Base-by-base conservation (phyloP, 139 green algal species). In the Parachlorella kessleri region DNA sequence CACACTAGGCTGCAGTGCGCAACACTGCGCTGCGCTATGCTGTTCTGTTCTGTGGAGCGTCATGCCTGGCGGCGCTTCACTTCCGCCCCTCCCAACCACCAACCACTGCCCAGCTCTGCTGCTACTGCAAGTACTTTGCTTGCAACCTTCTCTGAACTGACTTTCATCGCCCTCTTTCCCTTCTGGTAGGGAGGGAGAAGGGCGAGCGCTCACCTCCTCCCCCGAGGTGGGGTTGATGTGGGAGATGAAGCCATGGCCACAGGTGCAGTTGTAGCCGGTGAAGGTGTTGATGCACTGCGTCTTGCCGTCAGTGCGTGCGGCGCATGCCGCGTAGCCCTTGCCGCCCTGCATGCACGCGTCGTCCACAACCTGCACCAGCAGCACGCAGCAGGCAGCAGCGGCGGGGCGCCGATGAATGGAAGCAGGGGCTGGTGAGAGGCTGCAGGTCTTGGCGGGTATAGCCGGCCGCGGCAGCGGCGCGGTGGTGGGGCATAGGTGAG, bases 211-310 rank as follows among this genome's bases (percentile, higher is more conserved):
- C 69, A 87, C 59, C 73, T 92, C 84, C 32, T 73, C 55, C 35
- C 82, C 87, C 4, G 14, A 28, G 48, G 79, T 70, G 32, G 53
- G 37, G 37, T 88, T 78, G 10, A 42, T 48, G 67, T 84, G 77
- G 7, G 68, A 55, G 30, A 89, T 80, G 73, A 82, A 92, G 54
- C 92, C 93, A 8, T 84, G 35, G 30, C 83, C 88, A 77, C 94
- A 98, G 28, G 90, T 84, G 84, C 95, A 98, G 37, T 86, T 81
- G 72, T 91, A 96, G 38, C 91, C 91, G 0, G 70, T 55, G 72
- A 97, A 96, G 3, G 93, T 97, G 85, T 96, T 89, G 33, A 92
- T 67, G 77, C 92, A 96, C 39, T 81, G 75, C 14, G 90, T 96
- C 80, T 87, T 90, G 55, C 88, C 90, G 36, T 85, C 66, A 0